Conservation (phyloP, 2,329 filamentous ascomycete genomes). For the Shiraia sp. region DNA sequence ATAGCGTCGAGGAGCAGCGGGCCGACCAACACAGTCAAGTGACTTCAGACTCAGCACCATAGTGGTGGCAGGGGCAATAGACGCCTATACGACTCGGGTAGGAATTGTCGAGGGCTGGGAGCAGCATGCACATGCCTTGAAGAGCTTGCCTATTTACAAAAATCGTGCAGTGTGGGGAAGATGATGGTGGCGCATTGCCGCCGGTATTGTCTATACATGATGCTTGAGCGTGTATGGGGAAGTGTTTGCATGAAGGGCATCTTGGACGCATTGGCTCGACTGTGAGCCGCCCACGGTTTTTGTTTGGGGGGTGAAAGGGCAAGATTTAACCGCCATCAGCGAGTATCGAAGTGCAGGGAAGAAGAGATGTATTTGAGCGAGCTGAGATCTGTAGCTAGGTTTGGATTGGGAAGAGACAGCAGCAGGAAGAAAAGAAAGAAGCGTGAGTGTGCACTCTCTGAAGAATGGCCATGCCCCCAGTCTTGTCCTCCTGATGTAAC, state of each 20-base stretch:
- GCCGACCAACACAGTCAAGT: slow-evolving; percentile 44
- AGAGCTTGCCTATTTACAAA: slow-evolving; percentile 35
- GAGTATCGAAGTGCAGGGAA: slow-evolving; percentile 35
- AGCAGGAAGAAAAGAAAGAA: too few species aligned
- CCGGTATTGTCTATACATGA: slow-evolving; percentile 14
- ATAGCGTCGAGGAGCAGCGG: slow-evolving; percentile 47
- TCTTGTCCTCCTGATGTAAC: slow-evolving; percentile 21
- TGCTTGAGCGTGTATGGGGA: slow-evolving; percentile 21
- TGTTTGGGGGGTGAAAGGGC: too few species aligned
- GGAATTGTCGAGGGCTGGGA: slow-evolving; percentile 27
- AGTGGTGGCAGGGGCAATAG: slow-evolving; percentile 30
- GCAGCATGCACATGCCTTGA: slow-evolving; percentile 21
- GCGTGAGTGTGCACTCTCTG: too few species aligned
- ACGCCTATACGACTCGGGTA: slow-evolving; percentile 35
- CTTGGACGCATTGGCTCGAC: slow-evolving; percentile 28
- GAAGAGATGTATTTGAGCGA: too few species aligned
- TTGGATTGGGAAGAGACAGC: too few species aligned
- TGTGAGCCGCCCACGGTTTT: slow-evolving; percentile 15
- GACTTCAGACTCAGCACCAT: slow-evolving; percentile 34
- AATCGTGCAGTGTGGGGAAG: slow-evolving; percentile 39
- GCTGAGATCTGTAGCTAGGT: too few species aligned
- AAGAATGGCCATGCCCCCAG: slow-evolving; percentile 21
- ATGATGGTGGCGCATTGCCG: slow-evolving; percentile 35
- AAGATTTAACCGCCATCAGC: slow-evolving; percentile 23
- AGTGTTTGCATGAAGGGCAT: slow-evolving; percentile 30